These are phyloP conservation scores for Monosporozyma aerobia DNA, from an alignment of 805 yeast genomes.

Conservation along the genomic window DNA sequence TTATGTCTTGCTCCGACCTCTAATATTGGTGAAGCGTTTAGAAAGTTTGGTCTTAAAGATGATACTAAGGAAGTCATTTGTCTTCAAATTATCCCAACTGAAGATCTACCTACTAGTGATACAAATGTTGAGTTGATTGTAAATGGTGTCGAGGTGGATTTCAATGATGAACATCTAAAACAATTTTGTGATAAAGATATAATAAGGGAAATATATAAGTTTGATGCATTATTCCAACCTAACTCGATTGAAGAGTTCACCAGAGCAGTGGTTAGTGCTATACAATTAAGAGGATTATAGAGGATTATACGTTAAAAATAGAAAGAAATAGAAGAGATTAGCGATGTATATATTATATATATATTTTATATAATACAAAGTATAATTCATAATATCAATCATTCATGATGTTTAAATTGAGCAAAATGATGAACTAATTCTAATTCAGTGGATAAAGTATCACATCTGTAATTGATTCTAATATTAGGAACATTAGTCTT, in stretches of 20 bases:
- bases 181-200: constrained; percentile 29
- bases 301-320: neutral
- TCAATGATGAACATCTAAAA: constrained; percentile 28
- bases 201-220: constrained; percentile 29
- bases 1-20: constrained; percentile 61
- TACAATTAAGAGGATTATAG: constrained; percentile 39
- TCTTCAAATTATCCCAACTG: constrained; percentile 5
- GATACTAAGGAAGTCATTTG: constrained; percentile 36
- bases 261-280: constrained; percentile 38
- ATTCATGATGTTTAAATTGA: constrained; percentile 10
- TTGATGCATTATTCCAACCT: constrained; percentile 17
- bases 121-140: constrained; percentile 11
- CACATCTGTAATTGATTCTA: constrained; percentile 74
- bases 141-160: constrained; percentile 29
- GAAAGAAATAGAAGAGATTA: neutral
- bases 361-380: neutral
- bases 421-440: constrained; percentile 59
- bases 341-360: neutral
- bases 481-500: constrained; percentile 93
- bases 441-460: constrained; percentile 63
- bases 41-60: constrained; percentile 58
- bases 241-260: constrained; percentile 26
- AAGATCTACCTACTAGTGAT: constrained; percentile 8
- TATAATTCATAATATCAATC: neutral
- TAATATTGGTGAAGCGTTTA: constrained; percentile 59